Conservation (phyloP, 768 basidiomycete species). For the Leccinum ochraceum region DNA sequence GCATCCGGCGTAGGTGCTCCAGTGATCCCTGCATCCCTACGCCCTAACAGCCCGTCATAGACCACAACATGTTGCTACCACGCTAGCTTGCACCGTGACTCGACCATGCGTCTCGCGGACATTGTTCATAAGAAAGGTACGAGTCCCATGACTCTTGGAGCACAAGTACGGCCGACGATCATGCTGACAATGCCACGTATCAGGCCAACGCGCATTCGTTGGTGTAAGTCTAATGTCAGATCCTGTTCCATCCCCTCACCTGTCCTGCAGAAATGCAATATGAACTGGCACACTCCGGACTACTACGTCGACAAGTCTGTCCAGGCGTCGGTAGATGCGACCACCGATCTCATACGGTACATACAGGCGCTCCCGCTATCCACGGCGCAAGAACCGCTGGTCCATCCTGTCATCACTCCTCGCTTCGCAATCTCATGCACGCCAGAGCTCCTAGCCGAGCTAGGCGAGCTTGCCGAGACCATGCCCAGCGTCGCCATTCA, state of each 20-base stretch:
- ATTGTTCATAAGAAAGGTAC: constrained; percentile 62
- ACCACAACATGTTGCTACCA: constrained; percentile 96
- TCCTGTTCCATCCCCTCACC: constrained; percentile 6
- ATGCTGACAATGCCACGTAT: neutral
- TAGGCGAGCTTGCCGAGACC: constrained; percentile 59
- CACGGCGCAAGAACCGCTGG: constrained; percentile 50
- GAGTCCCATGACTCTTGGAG: neutral
- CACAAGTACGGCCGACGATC: neutral
- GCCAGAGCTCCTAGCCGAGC: constrained; percentile 55
- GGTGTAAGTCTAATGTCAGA: constrained; percentile 54
- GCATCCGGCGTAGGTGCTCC: constrained; percentile 66
- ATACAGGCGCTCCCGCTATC: constrained; percentile 56
- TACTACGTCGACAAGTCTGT: constrained; percentile 68
- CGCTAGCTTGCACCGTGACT: constrained; percentile 76
- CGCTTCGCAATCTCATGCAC: constrained; percentile 96
- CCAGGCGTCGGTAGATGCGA: constrained; percentile 59
- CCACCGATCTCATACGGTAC: constrained; percentile 64
- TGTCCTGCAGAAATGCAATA: constrained; percentile 35
- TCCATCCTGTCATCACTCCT: constrained; percentile 90
- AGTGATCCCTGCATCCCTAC: constrained; percentile 1
- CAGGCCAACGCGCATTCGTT: constrained; percentile 85
- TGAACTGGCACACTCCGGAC: constrained; percentile 65
- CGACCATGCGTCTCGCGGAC: constrained; percentile 80
- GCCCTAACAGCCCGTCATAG: constrained; percentile 31
- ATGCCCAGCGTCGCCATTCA: constrained; percentile 76